These are phyloP conservation scores for Blastocystis sp. DNA, from an alignment of 352 stramenopile genomes.

Conservation along the genomic window DNA sequence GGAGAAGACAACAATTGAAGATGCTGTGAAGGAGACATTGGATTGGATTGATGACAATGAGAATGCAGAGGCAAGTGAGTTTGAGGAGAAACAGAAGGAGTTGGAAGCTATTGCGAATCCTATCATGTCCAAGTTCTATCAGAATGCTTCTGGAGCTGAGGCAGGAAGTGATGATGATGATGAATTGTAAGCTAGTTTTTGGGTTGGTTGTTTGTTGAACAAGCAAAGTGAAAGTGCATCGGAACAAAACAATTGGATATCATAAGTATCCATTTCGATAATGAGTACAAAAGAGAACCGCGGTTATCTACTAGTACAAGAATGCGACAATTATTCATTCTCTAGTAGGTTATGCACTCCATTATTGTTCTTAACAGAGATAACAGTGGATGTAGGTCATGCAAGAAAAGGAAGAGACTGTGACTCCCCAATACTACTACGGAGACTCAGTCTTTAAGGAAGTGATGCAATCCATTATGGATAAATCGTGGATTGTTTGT, in stretches of 20 bases:
- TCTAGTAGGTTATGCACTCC: neutral
- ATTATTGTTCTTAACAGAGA: neutral
- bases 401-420: slow-evolving; percentile 43
- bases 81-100: no score
- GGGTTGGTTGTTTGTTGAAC: slow-evolving; percentile 15
- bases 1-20: slow-evolving; percentile 81
- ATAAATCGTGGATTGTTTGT: slow-evolving; percentile 52
- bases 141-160: slow-evolving; percentile 63
- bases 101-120: slow-evolving; percentile 89
- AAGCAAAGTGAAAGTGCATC: neutral
- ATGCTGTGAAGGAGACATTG: slow-evolving; percentile 89
- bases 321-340: neutral
- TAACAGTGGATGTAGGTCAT: slow-evolving; percentile 21
- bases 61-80: slow-evolving; percentile 94
- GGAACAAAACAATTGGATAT: no score
- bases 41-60: slow-evolving; percentile 98
- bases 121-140: slow-evolving; percentile 96
- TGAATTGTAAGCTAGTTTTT: slow-evolving; percentile 55
- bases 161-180: slow-evolving; percentile 37
- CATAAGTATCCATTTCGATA: no score
- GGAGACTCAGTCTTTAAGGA: slow-evolving; percentile 61
- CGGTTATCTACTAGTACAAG: neutral
- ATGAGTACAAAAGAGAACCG: neutral
- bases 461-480: slow-evolving; percentile 61
- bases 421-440: slow-evolving; percentile 36